Base-by-base conservation (phyloP, 495 filamentous ascomycete species). In the Hyaloscypha bicolor region DNA sequence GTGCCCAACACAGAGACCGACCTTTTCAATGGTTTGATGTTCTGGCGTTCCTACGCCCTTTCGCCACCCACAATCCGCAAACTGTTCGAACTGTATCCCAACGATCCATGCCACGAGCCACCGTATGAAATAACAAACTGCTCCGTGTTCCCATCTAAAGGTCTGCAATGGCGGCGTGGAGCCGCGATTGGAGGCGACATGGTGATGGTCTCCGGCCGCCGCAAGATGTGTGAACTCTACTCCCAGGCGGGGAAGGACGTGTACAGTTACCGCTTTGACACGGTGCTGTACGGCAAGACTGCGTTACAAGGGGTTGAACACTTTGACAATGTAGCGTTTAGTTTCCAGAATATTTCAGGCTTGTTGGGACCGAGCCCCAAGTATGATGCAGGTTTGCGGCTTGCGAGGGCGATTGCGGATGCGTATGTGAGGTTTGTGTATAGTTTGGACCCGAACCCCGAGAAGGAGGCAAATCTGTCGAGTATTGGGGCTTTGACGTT, bases 241-340 rank as follows among this genome's bases (percentile, higher is more conserved):
- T 71, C 83, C 9, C 75, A 75, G 9, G 70, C 72, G n/a, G 75
- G 71, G 0, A 74, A 82, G 1, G 71, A 78, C 9, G 86, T 87
- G 8, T 90, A 86, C 77, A 85, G 84, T 74, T 90, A 87, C 74
- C 76, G 59, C 21, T 61, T 61, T n/a, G 85, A 89, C 71, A 80
- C 82, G 35, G 77, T 77, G 42, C 74, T 79, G 0, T 78, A 74
- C 39, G 79, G 81, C 59, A 65, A 76, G 0, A 70, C 79, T 3
- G 68, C 69, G 9, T 56, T 76, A 0, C 65, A 71, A 4, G 82
- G 84, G 4, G 82, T 78, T 1, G 80, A 81, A 19, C 88, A 90
- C 69, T 88, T 88, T 68, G 79, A 81, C 53, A 87, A 89, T 64
- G 86, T 89, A 1, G 74, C 85, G 0, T 87, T 85, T 71, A 86